Base-by-base conservation (phyloP, 148 eudicot genomes). In the Mesembryanthemum crystallinum region DNA sequence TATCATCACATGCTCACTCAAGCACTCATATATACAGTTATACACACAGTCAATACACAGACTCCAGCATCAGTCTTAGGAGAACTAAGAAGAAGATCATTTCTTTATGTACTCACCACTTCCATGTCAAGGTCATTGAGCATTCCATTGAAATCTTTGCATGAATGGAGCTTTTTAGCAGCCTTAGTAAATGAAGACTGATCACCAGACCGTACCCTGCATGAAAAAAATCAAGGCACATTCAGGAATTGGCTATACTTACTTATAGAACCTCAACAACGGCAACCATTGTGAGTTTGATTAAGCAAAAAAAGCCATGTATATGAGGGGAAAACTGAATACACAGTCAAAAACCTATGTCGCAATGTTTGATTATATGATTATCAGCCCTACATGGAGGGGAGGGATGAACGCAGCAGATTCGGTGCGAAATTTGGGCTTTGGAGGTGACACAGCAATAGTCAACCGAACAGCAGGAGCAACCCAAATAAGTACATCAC, bases 101-200 rank as follows among this genome's bases (percentile, higher is more conserved):
- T 35, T 18, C 15, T 66, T 57, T n/a, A 61, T 35, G 57, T 62
- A 67, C 89, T 88, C 67, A 91, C 93, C 86, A 45, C 63, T 47
- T 82, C 81, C 62, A 55, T 68, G 25, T 67, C 89, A 72, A 84
- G 71, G 74, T 87, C 86, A 76, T 78, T 71, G 73, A 81, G 77
- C 76, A 83, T 63, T 66, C 57, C 57, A 52, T 78, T 70, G 72
- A 82, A 75, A 75, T 83, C 79, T 74, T 88, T 84, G 76, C 55
- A 76, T 7, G 72, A 68, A 37, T 37, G 39, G 25, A 76, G 66
- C 58, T 75, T 74, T 76, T 77, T 85, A 78, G 75, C 73, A 77
- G 82, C 86, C 64, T 82, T 81, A 65, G 74, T 68, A 21, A 80
- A 83, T 72, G 84, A 82, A 73, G 80, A 61, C 65, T 73, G 62